Evolutionary conservation across 2,329 filamentous ascomycete genomes (phyloP), one percentile per base, ranked within the genome.

Genomic region (Onygena corvina): DNA sequence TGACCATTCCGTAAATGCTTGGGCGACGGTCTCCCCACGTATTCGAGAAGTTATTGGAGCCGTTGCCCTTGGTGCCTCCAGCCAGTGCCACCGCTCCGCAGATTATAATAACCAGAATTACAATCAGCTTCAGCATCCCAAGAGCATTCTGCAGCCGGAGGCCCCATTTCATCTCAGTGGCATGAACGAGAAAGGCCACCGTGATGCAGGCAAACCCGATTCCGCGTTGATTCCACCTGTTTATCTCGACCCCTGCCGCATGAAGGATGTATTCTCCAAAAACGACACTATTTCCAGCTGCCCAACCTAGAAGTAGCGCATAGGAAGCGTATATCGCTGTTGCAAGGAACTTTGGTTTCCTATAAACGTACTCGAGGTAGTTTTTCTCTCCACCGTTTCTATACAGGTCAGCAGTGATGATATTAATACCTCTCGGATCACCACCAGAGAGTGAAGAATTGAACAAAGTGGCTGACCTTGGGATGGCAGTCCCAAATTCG

Each of bases 291-390:
- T 76, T 76, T 14, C 71, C 71, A 1, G 73, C 68, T 2, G 71
- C 71, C 66, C 74, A 75, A 4, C 72, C 73, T 3, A 76, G 64
- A 8, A 76, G 60, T 3, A 75, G 66, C 3, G 69, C 69, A 47
- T 75, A 74, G 1, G 71, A 64, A 56, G 73, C 75, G 57, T 73
- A 76, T 64, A 72, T 72, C 51, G 73, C 75, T 5, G 73, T 77
- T 3, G 68, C 72, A 4, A 76, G 63, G 61, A 73, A 77, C 50
- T 64, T 68, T 23, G 76, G 75, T 16, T 65, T 69, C 42, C 62
- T 66, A 57, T 71, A 76, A 30, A 76, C 72, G 31, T 73, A 71
- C 60, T 76, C 73, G 35, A 76, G 69, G 56, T 76, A 76, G 33
- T 75, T 70, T 46, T 72, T 69, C 55, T 76, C 73, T n/a, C 73